Conservation (phyloP, 495 filamentous ascomycete genomes). For the Aspergillus diversus region DNA sequence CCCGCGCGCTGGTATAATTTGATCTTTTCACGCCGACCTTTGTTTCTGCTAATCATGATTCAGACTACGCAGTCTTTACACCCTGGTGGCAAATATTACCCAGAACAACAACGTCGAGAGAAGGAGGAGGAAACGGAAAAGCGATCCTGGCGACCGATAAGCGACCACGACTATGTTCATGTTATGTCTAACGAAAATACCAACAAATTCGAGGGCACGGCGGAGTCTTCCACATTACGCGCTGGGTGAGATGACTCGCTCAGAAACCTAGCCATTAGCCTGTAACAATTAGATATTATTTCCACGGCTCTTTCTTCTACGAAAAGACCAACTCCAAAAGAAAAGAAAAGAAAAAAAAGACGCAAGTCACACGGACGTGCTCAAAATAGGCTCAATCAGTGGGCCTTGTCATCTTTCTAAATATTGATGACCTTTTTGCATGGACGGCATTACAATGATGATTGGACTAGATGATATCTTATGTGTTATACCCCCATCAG, state of each 20-base stretch:
- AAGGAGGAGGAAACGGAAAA: slow-evolving; percentile 10
- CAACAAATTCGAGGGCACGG: slow-evolving; percentile 22
- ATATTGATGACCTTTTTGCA: too few species aligned
- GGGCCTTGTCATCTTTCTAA: background rate
- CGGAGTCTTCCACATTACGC: slow-evolving; percentile 6
- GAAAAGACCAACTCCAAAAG: background rate
- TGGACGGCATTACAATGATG: slow-evolving; percentile 24
- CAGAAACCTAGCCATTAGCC: slow-evolving; percentile 15
- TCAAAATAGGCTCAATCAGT: background rate
- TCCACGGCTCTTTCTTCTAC: background rate
- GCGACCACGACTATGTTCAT: slow-evolving; percentile 13
- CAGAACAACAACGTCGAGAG: slow-evolving; percentile 31
- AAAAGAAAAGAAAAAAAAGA: background rate
- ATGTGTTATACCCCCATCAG: slow-evolving; percentile 18
- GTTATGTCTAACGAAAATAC: slow-evolving; percentile 9
- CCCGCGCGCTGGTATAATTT: slow-evolving; percentile 44
- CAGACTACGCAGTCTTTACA: slow-evolving; percentile 54
- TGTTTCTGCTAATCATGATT: slow-evolving; percentile 42
- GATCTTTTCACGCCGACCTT: slow-evolving; percentile 31
- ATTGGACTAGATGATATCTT: slow-evolving; percentile 21
- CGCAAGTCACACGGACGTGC: slow-evolving; percentile 2
- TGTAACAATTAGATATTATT: slow-evolving; percentile 12
- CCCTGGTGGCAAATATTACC: slow-evolving; percentile 54
- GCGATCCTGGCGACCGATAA: slow-evolving; percentile 4
- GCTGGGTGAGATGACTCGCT: slow-evolving; percentile 1